These are phyloP conservation scores for Tetraselmis chui DNA, from an alignment of 139 green algal species.

Conservation along the genomic window DNA sequence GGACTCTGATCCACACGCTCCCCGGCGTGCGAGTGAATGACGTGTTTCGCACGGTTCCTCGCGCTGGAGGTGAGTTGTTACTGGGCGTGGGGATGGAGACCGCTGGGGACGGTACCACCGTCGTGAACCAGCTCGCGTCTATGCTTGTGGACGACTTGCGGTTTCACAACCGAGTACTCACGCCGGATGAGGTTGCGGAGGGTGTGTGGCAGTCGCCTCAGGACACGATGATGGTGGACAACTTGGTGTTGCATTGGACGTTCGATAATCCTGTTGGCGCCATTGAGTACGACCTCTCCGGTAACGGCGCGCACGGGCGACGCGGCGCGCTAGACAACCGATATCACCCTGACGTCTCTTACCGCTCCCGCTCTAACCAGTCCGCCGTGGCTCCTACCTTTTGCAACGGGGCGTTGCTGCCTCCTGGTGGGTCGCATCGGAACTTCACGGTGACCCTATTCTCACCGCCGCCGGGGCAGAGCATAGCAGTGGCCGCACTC, in stretches of 20 bases:
- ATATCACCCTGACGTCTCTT: background rate
- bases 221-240: background rate
- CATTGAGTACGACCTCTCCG: background rate
- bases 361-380: background rate
- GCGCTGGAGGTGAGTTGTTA: background rate
- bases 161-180: background rate
- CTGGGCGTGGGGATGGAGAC: background rate
- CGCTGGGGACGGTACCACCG: too few relatives aligned
- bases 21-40: background rate
- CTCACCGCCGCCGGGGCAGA: background rate
- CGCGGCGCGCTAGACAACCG: background rate
- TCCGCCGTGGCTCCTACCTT: background rate
- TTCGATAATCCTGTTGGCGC: background rate
- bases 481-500: background rate
- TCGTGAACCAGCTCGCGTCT: background rate
- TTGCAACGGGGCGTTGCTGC: background rate
- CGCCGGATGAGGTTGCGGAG: background rate
- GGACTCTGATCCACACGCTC: background rate
- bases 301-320: background rate
- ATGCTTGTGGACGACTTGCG: background rate
- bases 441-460: background rate
- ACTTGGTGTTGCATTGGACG: background rate
- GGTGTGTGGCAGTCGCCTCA: background rate
- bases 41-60: background rate
- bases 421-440: too few relatives aligned